Base-by-base conservation (phyloP, 2,329 filamentous ascomycete species). In the Drechslerella dactyloides region DNA sequence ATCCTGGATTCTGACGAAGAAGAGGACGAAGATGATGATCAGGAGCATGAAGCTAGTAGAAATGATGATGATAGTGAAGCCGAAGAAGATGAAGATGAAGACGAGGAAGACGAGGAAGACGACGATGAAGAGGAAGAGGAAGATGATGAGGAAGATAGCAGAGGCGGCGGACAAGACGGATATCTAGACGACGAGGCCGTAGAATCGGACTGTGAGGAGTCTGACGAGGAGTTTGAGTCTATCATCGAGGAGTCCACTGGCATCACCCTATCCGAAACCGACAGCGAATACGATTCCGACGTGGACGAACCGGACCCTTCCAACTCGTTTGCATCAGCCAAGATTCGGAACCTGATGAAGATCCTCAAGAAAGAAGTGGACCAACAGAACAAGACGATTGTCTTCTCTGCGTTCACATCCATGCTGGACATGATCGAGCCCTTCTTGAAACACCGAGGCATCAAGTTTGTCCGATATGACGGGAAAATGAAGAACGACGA, bases 391-490 rank as follows among this genome's bases (percentile, higher is more conserved):
- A 99, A 99, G 79, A 96, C 96, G 78, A 99, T 99, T 77, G 92
- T 99, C 74, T 99, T 99, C 81, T 96, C 92, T 1, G 91, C 97
- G 77, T 99, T 99, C 81, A 99, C 94, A 0, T 94, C 91, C 0
- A 99, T 99, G 94, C 87, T 99, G 51, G 90, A 97, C 81, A 87
- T 97, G 27, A 88, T 99, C 74, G 92, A 97, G 78, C 94, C 94
- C 1, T 97, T 97, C 80, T 83, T 99, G 69, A 84, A 85, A 51
- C 84, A 87, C 54, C 87, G 89, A 13, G 86, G 87, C 13, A 89
- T 96, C 79, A 85, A 85, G 72, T 96, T 89, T 78, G 90, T 90
- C 15, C 90, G 94, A 61, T 99, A 99, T 80, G 94, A 99, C 78
- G 94, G 94, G 63, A 87, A 87, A 76, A 99, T 99, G 94, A 87